Base-by-base conservation (phyloP, 768 basidiomycete genomes). In the Xerocomellus chrysenteron region DNA sequence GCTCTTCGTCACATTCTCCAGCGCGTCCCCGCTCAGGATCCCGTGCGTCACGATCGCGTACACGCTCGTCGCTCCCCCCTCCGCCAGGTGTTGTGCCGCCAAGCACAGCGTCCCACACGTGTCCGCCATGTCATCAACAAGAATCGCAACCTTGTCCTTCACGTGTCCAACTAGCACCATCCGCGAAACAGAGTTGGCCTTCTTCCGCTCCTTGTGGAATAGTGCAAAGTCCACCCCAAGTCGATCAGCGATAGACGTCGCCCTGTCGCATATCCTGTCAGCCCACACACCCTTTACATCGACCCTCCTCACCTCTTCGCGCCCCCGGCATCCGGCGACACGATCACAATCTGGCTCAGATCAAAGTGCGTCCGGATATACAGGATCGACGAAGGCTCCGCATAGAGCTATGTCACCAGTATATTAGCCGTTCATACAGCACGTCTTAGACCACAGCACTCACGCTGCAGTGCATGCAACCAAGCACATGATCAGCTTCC, bases 141-240 rank as follows among this genome's bases (percentile, higher is more conserved):
- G 79, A 55, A 99, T 94, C 52, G 95, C 97, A 42, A 86, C 81
- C 77, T 98, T 94, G 69, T 87, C 94, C 69, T 84, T 86, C 59
- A 95, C 94, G 66, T 93, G 87, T 1, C 97, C 97, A 44, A 99
- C 96, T 50, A 99, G 85, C 54, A 94, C 84, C 94, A 95, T 94
- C 54, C 94, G 85, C 57, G 92, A 94, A 8, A 96, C 92, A 60
- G 93, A 89, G 73, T 95, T 96, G 32, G 92, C 92, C 75, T 92
- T 94, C 78, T 95, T 94, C 58, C 96, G 90, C 79, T 99, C 97
- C 71, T 98, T 95, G 84, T 99, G 97, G 80, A 98, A 98, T 52
- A 99, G 78, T 26, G 97, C 97, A 77, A 99, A 98, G 68, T 98
- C 96, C 55, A 98, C 91, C 50, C 94, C 93, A 57, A 98, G 81